These are phyloP conservation scores for Thermomyces lanuginosus DNA, from an alignment of 2,329 filamentous ascomycete species.

Conservation along the genomic window DNA sequence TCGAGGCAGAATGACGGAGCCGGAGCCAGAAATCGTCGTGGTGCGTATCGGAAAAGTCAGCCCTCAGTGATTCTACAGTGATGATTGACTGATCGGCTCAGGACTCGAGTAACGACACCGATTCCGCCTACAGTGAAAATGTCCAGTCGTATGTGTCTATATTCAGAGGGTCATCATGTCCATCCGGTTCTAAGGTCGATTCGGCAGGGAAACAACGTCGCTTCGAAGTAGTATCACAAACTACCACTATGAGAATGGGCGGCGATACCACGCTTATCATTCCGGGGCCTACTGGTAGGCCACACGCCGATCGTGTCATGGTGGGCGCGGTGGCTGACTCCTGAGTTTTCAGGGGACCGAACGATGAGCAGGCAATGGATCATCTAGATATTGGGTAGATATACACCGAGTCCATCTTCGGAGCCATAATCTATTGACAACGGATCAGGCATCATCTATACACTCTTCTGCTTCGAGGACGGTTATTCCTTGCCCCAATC, in stretches of 20 bases:
- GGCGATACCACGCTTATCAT: conserved; percentile 12
- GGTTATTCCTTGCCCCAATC: conserved; percentile 5
- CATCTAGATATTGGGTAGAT: conserved; percentile 4
- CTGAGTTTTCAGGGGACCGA: conserved; percentile 2
- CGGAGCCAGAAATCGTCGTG: too few relatives aligned
- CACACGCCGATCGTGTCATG: conserved; percentile 8
- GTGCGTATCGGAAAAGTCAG: too few relatives aligned
- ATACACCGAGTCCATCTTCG: background rate
- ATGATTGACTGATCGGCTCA: too few relatives aligned
- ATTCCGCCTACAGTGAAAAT: conserved; percentile 4
- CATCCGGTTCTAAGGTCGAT: too few relatives aligned
- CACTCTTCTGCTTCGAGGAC: conserved; percentile 3
- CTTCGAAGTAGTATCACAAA: conserved; percentile 5
- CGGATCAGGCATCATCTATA: conserved; percentile 2
- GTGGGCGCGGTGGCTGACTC: background rate
- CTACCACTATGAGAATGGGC: conserved; percentile 12
- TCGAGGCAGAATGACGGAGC: too few relatives aligned
- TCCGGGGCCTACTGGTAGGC: conserved; percentile 4
- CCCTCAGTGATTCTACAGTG: too few relatives aligned
- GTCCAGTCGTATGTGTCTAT: conserved; percentile 1
- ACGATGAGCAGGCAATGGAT: conserved; percentile 4
- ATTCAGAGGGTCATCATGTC: too few relatives aligned
- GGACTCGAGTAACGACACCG: background rate
- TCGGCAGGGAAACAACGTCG: conserved; percentile 4
- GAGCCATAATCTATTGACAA: background rate